Evolutionary conservation across 2,329 filamentous ascomycete genomes (phyloP).

Genomic region (Fusarium albidum): DNA sequence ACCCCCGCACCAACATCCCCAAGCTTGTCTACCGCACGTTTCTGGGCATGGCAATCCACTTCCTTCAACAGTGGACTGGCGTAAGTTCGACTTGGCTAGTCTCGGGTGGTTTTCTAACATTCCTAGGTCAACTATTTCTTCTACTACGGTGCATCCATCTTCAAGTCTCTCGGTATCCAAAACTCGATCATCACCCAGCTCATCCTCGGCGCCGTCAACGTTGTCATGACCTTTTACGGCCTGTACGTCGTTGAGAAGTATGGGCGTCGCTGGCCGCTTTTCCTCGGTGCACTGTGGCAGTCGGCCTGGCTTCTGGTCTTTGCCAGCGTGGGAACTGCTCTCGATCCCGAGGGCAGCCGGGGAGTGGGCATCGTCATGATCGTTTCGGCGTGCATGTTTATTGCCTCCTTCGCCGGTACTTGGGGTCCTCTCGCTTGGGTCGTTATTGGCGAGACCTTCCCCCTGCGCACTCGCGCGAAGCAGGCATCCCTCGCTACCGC

Average conservation of each 20-base stretch:
- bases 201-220: constrained; percentile 74
- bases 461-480: constrained; percentile 62
- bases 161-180: constrained; percentile 69
- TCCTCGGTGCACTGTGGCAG: constrained; percentile 74
- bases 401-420: constrained; percentile 73
- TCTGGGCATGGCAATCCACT: constrained; percentile 70
- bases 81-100: not conserved
- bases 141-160: constrained; percentile 74
- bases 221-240: constrained; percentile 71
- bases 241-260: constrained; percentile 74
- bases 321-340: constrained; percentile 62
- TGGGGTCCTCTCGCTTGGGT: constrained; percentile 78
- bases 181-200: constrained; percentile 74
- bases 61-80: constrained; percentile 73
- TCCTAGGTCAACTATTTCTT: constrained; percentile 62
- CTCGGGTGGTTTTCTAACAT: too few relatives aligned
- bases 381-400: constrained; percentile 77
- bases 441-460: constrained; percentile 72
- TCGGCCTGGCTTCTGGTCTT: constrained; percentile 71
- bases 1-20: constrained; percentile 57
- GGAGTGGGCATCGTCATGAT: constrained; percentile 73
- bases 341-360: constrained; percentile 52
- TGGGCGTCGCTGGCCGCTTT: constrained; percentile 73
- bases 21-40: constrained; percentile 70
- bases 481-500: constrained; percentile 63